Base-by-base conservation (phyloP, 129 eudicot species). In the Logfia minima region DNA sequence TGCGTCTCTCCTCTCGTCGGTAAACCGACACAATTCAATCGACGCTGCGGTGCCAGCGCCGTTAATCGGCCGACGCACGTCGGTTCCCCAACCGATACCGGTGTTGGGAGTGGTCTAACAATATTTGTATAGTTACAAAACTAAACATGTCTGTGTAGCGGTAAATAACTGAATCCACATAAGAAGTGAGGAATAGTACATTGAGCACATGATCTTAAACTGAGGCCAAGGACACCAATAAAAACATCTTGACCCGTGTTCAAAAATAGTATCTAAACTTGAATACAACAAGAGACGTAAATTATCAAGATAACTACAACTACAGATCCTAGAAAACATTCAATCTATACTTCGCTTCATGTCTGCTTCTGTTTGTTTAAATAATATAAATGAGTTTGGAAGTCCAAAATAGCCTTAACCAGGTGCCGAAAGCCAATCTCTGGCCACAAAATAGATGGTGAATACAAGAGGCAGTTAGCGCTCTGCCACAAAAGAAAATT, bases 401-500 rank as follows among this genome's bases (percentile, higher is more conserved):
- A 91, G n/a, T 85, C 85, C 83, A 88, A 66, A 81, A 91, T 75
- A 4, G 82, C 90, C 80, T 75, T 64, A 70, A 91, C 83, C 85
- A 91, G 88, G 70, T 91, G 92, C 72, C 90, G 61, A 26, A 91
- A 86, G 19, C 89, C 90, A 75, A 91, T 86, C 62, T 91, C 97
- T 11, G 93, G 97, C 97, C 97, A 91, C 66, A 88, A 86, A 56
- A 75, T 80, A 31, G 81, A 37, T 18, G 94, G 97, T 7, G 92
- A 83, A 75, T 85, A 86, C 84, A 91, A 66, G 8, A 88, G 80
- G 65, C 86, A 81, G 71, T 55, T 39, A 21, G 79, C 32, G 75
- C 87, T 91, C 74, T 91, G 97, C 97, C 94, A 91, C 75, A 83
- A 73, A 8, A 91, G 92, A 66, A 91, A 91, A 85, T 91, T 91